These are phyloP conservation scores for Heteromeles arbutifolia DNA, from an alignment of 306 rosid genomes.

Conservation along the genomic window DNA sequence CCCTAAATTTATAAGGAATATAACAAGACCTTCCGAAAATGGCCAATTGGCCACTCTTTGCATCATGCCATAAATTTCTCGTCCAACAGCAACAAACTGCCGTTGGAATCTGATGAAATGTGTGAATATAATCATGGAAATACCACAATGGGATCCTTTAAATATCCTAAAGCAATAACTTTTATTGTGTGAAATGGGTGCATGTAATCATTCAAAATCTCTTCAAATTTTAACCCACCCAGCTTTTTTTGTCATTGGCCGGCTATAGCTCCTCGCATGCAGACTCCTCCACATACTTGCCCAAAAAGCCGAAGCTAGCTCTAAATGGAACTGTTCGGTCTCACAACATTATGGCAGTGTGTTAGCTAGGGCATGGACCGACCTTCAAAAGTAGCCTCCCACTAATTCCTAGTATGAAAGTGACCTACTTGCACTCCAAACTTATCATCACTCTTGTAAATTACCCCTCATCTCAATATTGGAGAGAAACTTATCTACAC, in stretches of 20 bases:
- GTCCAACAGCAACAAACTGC: neutral
- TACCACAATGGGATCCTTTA: conserved; percentile 1
- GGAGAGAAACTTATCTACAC: neutral
- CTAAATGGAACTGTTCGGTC: conserved; percentile 31
- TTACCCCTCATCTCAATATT: conserved; percentile 5
- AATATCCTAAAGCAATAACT: neutral
- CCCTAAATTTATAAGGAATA: neutral
- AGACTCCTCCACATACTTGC: conserved; percentile 12
- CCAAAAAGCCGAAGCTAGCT: conserved; percentile 15
- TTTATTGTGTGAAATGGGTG: conserved; percentile 2
- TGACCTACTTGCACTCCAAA: neutral
- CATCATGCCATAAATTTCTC: neutral
- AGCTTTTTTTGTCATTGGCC: neutral
- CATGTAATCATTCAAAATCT: neutral
- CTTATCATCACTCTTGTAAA: neutral
- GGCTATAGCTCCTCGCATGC: conserved; percentile 7
- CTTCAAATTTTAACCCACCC: neutral
- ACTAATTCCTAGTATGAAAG: conserved; percentile 23
- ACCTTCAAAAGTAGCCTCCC: conserved; percentile 33
- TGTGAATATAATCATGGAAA: neutral
- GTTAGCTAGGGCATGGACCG: conserved; percentile 31
- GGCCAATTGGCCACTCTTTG: neutral
- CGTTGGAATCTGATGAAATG: conserved; percentile 2
- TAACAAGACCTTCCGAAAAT: neutral
- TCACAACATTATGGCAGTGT: conserved; percentile 24